These are phyloP conservation scores for Pholiota microspora DNA, from an alignment of 768 basidiomycete species.

Conservation along the genomic window DNA sequence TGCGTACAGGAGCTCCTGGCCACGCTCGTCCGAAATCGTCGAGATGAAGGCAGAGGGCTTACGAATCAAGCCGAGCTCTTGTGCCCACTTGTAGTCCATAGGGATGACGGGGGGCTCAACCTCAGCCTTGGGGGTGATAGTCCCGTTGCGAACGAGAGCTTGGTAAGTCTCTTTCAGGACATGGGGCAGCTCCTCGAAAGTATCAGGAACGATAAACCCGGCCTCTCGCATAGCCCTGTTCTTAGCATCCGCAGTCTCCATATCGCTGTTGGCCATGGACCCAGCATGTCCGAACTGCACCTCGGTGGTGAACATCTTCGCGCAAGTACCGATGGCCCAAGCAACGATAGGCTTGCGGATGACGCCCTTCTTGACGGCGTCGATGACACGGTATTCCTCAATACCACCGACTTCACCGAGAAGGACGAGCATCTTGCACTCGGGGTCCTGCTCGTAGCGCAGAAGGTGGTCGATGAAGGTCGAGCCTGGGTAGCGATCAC, in stretches of 20 bases:
- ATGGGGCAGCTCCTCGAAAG: slow-evolving; percentile 92
- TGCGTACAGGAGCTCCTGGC: slow-evolving; percentile 96
- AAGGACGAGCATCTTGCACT: slow-evolving; percentile 98
- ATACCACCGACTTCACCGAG: slow-evolving; percentile 99
- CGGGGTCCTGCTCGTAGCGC: slow-evolving; percentile 95
- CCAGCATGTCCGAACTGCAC: slow-evolving; percentile 99
- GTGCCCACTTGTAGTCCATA: slow-evolving; percentile 99
- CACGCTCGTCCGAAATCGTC: slow-evolving; percentile 98
- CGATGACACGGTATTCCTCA: slow-evolving; percentile 98
- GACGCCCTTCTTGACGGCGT: slow-evolving; percentile 88
- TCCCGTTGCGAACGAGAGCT: slow-evolving; percentile 65
- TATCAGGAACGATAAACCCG: slow-evolving; percentile 95
- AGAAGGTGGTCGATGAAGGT: slow-evolving; percentile 99
- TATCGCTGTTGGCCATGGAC: slow-evolving; percentile 94
- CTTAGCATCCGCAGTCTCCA: slow-evolving; percentile 98
- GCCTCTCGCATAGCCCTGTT: slow-evolving; percentile 92
- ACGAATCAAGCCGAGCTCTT: slow-evolving; percentile 96
- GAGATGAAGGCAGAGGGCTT: slow-evolving; percentile 99
- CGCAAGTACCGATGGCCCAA: slow-evolving; percentile 99
- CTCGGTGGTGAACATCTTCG: slow-evolving; percentile 99
- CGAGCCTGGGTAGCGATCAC: slow-evolving; percentile 97
- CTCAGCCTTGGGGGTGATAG: slow-evolving; percentile 71
- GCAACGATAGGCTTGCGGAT: slow-evolving; percentile 99
- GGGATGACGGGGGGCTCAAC: slow-evolving; percentile 92
- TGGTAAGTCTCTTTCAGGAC: slow-evolving; percentile 87